Evolutionary conservation across 805 yeast genomes (phyloP).

Genomic region (Gaillardinia entomophila): DNA sequence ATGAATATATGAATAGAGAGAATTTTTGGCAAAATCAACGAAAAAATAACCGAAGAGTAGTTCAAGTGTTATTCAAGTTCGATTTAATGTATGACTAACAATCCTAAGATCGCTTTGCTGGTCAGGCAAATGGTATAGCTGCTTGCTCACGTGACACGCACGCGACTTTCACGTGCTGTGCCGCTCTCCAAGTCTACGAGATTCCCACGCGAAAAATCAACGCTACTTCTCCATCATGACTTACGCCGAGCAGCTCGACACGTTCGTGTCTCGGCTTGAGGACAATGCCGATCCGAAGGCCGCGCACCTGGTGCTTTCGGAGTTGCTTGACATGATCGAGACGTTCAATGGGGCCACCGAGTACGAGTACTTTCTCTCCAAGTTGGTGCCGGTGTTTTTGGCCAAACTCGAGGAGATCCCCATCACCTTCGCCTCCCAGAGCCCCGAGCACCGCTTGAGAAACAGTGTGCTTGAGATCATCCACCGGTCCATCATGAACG

Average conservation of each 20-base stretch:
- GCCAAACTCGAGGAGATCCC: slow-evolving; percentile 62
- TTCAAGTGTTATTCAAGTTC: too few species aligned
- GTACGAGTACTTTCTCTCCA: slow-evolving; percentile 68
- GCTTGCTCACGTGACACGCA: slow-evolving; percentile 24
- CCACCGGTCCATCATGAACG: slow-evolving; percentile 79
- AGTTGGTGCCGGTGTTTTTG: slow-evolving; percentile 65
- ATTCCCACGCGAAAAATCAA: slow-evolving; percentile 1
- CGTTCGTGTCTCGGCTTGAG: slow-evolving; percentile 60
- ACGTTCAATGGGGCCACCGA: slow-evolving; percentile 76
- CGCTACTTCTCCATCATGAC: slow-evolving; percentile 23
- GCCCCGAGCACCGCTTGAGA: slow-evolving; percentile 75
- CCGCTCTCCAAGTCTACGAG: slow-evolving; percentile 2
- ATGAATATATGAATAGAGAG: too few species aligned
- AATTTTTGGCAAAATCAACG: too few species aligned
- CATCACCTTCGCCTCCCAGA: slow-evolving; percentile 56
- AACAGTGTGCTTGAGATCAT: slow-evolving; percentile 71
- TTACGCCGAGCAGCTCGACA: slow-evolving; percentile 54
- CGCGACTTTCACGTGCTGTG: slow-evolving; percentile 10
- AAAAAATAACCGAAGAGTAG: too few species aligned
- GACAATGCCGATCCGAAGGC: slow-evolving; percentile 51
- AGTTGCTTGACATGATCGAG: slow-evolving; percentile 82
- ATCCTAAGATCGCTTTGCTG: too few species aligned
- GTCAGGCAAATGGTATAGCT: too few species aligned
- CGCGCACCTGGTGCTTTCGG: slow-evolving; percentile 68
- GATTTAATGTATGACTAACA: too few species aligned